Conservation (phyloP, 352 stramenopile genomes). For the Phytophthora macrochlamydospora region DNA sequence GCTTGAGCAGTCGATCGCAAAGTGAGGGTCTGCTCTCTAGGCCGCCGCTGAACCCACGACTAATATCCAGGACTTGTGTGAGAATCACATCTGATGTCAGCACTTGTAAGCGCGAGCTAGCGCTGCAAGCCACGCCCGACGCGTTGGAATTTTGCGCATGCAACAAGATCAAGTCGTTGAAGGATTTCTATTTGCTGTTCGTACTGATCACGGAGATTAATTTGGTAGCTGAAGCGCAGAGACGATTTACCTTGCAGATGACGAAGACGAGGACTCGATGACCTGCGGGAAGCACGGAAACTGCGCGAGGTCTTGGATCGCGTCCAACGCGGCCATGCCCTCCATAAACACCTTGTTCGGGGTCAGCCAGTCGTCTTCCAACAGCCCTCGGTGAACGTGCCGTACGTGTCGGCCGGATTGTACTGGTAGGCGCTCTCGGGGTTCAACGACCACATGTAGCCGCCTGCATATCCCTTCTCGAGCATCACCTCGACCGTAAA, state of each 20-base stretch:
- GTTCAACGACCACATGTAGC: conserved; percentile 75
- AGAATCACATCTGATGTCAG: too few species aligned
- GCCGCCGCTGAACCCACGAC: too few species aligned
- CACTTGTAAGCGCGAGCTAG: too few species aligned
- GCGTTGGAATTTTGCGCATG: too few species aligned
- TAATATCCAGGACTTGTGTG: too few species aligned
- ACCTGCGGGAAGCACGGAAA: conserved; percentile 56
- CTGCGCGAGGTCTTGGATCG: conserved; percentile 44
- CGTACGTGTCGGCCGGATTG: conserved; percentile 55
- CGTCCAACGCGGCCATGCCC: conserved; percentile 50
- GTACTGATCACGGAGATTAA: background rate
- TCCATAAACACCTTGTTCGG: conserved; percentile 55
- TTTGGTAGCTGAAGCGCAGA: background rate
- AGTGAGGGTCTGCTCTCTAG: background rate
- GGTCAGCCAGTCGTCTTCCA: conserved; percentile 64
- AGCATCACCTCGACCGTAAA: conserved; percentile 54
- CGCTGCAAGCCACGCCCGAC: too few species aligned
- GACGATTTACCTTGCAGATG: background rate
- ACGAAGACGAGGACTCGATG: background rate
- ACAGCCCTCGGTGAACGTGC: conserved; percentile 51
- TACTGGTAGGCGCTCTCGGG: conserved; percentile 64
- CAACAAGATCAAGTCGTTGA: too few species aligned
- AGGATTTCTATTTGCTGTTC: too few species aligned
- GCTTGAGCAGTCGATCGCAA: background rate
- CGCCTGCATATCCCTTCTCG: conserved; percentile 44